phyloP scores from a whole-genome alignment of 2,329 filamentous ascomycete genomes.

The Beauveria bassiana region DNA sequence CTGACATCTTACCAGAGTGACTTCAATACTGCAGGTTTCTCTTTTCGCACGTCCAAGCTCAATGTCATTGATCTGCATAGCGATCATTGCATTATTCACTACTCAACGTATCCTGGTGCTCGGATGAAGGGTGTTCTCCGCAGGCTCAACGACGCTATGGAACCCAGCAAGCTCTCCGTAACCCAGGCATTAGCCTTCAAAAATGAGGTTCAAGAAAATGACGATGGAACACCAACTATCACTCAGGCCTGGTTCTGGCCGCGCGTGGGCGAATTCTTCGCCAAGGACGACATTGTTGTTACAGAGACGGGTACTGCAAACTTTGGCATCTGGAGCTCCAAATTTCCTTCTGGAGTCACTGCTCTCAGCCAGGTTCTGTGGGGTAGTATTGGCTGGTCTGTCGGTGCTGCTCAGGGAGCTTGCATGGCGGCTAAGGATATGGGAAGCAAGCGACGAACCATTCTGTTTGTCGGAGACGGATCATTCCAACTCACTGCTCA shows the following conservation, averaged over 20 bases:
- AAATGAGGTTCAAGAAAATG: slow-evolving; percentile 39
- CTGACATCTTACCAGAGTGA: slow-evolving; percentile 45
- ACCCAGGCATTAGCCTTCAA: slow-evolving; percentile 44
- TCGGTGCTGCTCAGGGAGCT: slow-evolving; percentile 54
- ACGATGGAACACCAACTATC: slow-evolving; percentile 39
- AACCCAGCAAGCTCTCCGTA: slow-evolving; percentile 49
- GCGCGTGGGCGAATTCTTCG: slow-evolving; percentile 63
- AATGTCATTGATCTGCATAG: slow-evolving; percentile 78
- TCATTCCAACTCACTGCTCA: slow-evolving; percentile 80
- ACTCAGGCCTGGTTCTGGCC: slow-evolving; percentile 74
- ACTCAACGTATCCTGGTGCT: slow-evolving; percentile 70
- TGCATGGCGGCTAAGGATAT: slow-evolving; percentile 66
- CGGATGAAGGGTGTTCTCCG: slow-evolving; percentile 71
- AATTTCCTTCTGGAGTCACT: slow-evolving; percentile 69
- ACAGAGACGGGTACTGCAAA: slow-evolving; percentile 85
- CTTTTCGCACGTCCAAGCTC: slow-evolving; percentile 67
- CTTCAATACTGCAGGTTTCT: slow-evolving; percentile 78
- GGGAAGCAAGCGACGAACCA: slow-evolving; percentile 53
- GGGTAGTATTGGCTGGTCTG: slow-evolving; percentile 58
- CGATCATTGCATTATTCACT: slow-evolving; percentile 63
- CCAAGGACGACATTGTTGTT: slow-evolving; percentile 66
- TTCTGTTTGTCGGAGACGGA: slow-evolving; percentile 85
- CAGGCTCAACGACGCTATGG: slow-evolving; percentile 56
- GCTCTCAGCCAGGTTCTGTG: slow-evolving; percentile 73
- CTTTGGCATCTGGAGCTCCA: slow-evolving; percentile 81